phyloP scores from a whole-genome alignment of 352 stramenopile genomes.

The Phytophthora vignae region DNA sequence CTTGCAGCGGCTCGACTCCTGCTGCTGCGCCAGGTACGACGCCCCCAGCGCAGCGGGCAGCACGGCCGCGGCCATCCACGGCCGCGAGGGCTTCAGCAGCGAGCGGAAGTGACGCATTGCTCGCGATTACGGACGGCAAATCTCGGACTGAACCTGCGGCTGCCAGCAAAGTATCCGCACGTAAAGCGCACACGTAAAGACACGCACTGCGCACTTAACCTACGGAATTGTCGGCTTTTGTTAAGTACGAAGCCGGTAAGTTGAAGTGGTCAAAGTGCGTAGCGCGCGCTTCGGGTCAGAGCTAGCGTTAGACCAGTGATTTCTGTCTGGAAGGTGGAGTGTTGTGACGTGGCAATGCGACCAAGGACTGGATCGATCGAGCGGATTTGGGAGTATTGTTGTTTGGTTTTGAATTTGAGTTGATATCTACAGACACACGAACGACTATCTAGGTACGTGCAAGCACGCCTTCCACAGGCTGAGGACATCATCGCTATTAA shows the following conservation, averaged over 20 bases:
- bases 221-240: neutral
- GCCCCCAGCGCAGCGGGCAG: slow-evolving; percentile 33
- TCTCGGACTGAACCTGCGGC: slow-evolving; percentile 36
- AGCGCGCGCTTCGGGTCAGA: neutral
- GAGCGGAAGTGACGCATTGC: slow-evolving; percentile 31
- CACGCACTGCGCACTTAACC: slow-evolving; percentile 14
- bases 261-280: slow-evolving; percentile 13
- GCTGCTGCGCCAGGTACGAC: slow-evolving; percentile 27
- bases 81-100: slow-evolving; percentile 35
- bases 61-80: slow-evolving; percentile 27
- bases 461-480: too few relatives aligned
- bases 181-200: too few relatives aligned
- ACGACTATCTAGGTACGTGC: neutral
- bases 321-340: neutral
- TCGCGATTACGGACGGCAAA: slow-evolving; percentile 12
- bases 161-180: slow-evolving; percentile 25
- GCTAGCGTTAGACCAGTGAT: neutral
- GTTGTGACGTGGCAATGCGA: neutral
- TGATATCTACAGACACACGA: slow-evolving; percentile 31
- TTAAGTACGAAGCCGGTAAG: too few relatives aligned
- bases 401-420: neutral
- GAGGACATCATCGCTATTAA: slow-evolving; percentile 7
- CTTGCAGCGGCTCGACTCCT: slow-evolving; percentile 52
- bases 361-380: neutral
- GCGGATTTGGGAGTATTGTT: too few relatives aligned